Conservation (phyloP, 2,329 filamentous ascomycete genomes). For the Akanthomyces uredinophilus region DNA sequence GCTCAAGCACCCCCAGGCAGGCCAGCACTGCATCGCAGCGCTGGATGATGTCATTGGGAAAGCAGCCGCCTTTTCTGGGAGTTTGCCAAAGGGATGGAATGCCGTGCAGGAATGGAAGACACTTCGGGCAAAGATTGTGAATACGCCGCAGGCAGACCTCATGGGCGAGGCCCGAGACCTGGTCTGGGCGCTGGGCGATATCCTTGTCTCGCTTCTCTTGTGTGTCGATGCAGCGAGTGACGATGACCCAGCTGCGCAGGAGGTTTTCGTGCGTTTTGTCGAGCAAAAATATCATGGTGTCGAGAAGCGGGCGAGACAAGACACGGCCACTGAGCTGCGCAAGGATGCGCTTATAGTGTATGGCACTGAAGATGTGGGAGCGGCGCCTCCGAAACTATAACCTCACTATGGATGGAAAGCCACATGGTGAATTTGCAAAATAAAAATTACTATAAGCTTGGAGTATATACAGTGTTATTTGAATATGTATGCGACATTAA, state of each 20-base stretch:
- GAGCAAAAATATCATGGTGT: slow-evolving; percentile 21
- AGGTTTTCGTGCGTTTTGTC: slow-evolving; percentile 38
- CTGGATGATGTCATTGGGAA: slow-evolving; percentile 36
- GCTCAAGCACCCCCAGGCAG: slow-evolving; percentile 39
- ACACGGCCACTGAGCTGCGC: slow-evolving; percentile 24
- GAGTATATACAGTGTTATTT: not conserved
- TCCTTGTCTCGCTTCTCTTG: slow-evolving; percentile 39
- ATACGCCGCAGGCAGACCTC: slow-evolving; percentile 32
- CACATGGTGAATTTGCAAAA: not conserved
- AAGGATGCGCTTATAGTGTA: slow-evolving; percentile 34
- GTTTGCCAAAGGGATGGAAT: slow-evolving; percentile 24
- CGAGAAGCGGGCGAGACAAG: slow-evolving; percentile 18
- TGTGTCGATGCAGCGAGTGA: slow-evolving; percentile 35
- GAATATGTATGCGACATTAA: not conserved
- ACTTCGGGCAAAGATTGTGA: slow-evolving; percentile 34
- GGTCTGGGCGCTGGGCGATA: slow-evolving; percentile 39
- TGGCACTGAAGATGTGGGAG: slow-evolving; percentile 20
- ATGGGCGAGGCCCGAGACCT: slow-evolving; percentile 42
- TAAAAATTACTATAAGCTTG: not conserved
- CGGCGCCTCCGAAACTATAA: slow-evolving; percentile 18
- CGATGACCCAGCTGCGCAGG: slow-evolving; percentile 30
- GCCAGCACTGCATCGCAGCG: slow-evolving; percentile 34
- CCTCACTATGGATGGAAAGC: not conserved
- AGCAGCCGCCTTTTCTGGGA: slow-evolving; percentile 22
- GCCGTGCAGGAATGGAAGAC: slow-evolving; percentile 34